Percentiles rank a stretch among this genome's conserved stretches.
These are phyloP conservation scores for Raphanus hybrid DNA, from an alignment of 441 rosid genomes.

Conservation along the genomic window DNA sequence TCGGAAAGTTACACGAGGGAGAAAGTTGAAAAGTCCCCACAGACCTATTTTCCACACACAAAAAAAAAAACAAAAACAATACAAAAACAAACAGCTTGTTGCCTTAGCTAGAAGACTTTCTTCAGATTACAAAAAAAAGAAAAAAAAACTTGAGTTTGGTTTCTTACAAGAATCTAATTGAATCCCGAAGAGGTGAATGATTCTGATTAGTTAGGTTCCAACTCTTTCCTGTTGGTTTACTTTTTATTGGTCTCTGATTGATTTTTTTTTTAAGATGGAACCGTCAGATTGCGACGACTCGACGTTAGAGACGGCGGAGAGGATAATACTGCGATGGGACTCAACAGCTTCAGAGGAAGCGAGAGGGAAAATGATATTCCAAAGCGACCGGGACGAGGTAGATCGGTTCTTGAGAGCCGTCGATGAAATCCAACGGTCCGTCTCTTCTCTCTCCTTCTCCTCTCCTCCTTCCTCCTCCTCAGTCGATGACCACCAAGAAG, in stretches of 20 bases:
- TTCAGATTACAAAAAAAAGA: constrained; percentile 4
- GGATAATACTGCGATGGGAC: constrained; percentile 84
- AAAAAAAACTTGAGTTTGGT: constrained; percentile 3
- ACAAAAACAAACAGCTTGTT: constrained; percentile 39
- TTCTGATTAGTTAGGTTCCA: background rate
- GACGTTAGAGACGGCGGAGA: constrained; percentile 64
- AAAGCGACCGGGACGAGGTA: constrained; percentile 71
- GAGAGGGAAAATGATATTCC: constrained; percentile 74
- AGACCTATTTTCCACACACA: constrained; percentile 8
- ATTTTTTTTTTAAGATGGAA: constrained; percentile 39
- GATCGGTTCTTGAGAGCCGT: constrained; percentile 79
- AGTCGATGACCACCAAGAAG: constrained; percentile 21
- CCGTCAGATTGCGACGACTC: constrained; percentile 26
- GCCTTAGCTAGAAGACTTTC: constrained; percentile 34
- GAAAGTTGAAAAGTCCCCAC: constrained; percentile 33
- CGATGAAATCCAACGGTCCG: constrained; percentile 72
- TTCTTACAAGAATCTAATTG: background rate
- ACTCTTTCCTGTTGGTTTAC: background rate
- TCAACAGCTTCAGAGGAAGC: constrained; percentile 80
- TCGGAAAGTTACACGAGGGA: background rate
- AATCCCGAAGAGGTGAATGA: constrained; percentile 17
- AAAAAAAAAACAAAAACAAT: background rate
- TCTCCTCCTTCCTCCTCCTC: constrained; percentile 35
- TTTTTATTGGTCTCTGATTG: background rate
- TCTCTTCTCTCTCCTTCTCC: constrained; percentile 56